A percentile compares a stretch with the other conserved stretches of the same genome.
Evolutionary conservation across 2,329 filamentous ascomycete genomes (phyloP).

Genomic region (Xylaria sp.): DNA sequence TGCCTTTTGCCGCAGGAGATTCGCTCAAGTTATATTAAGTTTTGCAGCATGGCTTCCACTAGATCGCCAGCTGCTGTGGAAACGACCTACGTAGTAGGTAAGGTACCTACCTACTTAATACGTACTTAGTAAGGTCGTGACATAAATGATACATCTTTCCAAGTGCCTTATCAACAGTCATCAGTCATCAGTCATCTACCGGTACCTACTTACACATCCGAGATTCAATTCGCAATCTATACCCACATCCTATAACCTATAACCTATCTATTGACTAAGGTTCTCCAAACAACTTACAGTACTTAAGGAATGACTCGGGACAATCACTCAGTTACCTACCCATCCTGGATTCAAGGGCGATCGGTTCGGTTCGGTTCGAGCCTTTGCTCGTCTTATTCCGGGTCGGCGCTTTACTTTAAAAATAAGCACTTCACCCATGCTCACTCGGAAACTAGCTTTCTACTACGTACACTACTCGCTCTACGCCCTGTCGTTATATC

Average conservation of each 20-base stretch:
- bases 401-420: not conserved
- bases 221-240: too few species aligned
- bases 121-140: too few species aligned
- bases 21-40: not conserved
- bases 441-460: slow-evolving; percentile 4
- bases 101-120: too few species aligned
- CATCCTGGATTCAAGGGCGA: not conserved
- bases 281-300: not conserved
- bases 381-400: slow-evolving; percentile 9
- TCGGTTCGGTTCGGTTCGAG: slow-evolving; percentile 8
- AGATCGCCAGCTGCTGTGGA: not conserved
- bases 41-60: not conserved
- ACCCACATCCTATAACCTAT: too few species aligned
- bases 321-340: not conserved
- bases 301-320: too few species aligned
- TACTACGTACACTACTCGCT: too few species aligned
- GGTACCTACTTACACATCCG: too few species aligned
- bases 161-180: not conserved
- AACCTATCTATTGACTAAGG: not conserved
- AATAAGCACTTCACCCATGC: not conserved
- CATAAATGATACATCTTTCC: not conserved
- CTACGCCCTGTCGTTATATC: not conserved
- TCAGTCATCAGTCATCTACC: too few species aligned
- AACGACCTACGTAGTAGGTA: not conserved
- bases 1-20: not conserved